Evolutionary conservation across 768 basidiomycete species (phyloP), one percentile per base, ranked within the genome.

Genomic region (Fomitopsis pulvina): DNA sequence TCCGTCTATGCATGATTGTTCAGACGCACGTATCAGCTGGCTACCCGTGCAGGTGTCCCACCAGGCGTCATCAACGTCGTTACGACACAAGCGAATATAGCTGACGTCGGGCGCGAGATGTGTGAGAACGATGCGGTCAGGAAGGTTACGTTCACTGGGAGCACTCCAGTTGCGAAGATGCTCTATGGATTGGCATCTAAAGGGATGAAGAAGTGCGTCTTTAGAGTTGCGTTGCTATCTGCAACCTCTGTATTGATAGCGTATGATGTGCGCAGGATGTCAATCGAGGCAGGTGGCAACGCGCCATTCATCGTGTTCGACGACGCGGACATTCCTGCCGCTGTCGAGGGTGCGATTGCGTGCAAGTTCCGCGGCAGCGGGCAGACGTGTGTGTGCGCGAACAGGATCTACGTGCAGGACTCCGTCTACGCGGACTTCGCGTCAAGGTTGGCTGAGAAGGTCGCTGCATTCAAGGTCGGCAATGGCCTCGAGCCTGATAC

Each of bases 291-390:
- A 25, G 92, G 93, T 12, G 95, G 96, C 25, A 98, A 98, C 57
- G 83, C 94, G 0, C 88, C 95, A 0, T 93, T 99, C 67, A 96
- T 98, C 57, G 88, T 99, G 6, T 98, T 99, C 64, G 88, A 92
- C 55, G 96, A 98, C 61, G 95, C 93, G 0, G 85, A 98, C 63
- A 77, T 99, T 45, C 89, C 92, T 43, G 82, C 85, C 50, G 96
- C 96, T 25, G 91, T 99, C 6, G 81, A 84, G 56, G 89, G 94
- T 47, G 87, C 85, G 8, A 72, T 92, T 52, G 43, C 75, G 16
- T 86, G 78, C 73, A 93, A 93, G 66, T 93, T 92, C 77, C 79
- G 90, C 18, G 68, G 70, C 14, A 80, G 77, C 20, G 92, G 92
- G 0, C 92, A 94, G 64, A 92, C 92, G 0, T 92, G 87, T 57